phyloP scores from a whole-genome alignment of 768 basidiomycete species.

The Boletus coccyginus region DNA sequence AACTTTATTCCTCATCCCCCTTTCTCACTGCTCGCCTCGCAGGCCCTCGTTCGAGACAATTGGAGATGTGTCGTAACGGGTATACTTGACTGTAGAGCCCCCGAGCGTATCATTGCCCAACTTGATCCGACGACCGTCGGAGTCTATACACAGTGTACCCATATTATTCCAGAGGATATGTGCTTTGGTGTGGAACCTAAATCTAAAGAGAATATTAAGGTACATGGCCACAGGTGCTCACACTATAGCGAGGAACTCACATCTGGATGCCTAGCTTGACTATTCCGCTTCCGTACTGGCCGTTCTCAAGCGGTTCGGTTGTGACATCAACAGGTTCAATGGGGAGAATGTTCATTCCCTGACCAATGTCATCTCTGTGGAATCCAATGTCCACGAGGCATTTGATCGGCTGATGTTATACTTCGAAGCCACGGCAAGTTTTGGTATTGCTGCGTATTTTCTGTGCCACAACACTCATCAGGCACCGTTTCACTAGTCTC shows the following conservation, averaged over 20 bases:
- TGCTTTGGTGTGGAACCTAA: neutral
- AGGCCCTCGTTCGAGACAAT: conserved; percentile 38
- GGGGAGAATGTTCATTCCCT: conserved; percentile 8
- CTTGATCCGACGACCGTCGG: neutral
- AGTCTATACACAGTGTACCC: neutral
- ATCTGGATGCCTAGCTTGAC: conserved; percentile 1
- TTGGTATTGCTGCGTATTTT: neutral
- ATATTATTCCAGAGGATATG: conserved; percentile 6
- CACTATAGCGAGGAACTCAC: neutral
- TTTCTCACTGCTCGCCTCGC: neutral
- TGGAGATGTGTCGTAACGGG: conserved; percentile 35
- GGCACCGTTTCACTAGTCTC: neutral
- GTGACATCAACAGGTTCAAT: neutral
- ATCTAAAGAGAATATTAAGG: neutral
- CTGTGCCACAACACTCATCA: neutral
- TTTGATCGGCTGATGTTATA: conserved; percentile 5
- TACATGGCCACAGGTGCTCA: neutral
- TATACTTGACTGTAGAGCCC: conserved; percentile 15
- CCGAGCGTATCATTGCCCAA: neutral
- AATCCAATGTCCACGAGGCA: neutral
- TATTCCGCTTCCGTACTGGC: conserved; percentile 1
- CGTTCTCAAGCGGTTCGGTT: conserved; percentile 2
- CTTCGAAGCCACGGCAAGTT: conserved; percentile 7
- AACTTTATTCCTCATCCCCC: neutral
- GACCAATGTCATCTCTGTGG: conserved; percentile 4